These are phyloP conservation scores for Aspergillus pseudoterreus DNA, from an alignment of 2,329 filamentous ascomycete genomes.

Conservation along the genomic window DNA sequence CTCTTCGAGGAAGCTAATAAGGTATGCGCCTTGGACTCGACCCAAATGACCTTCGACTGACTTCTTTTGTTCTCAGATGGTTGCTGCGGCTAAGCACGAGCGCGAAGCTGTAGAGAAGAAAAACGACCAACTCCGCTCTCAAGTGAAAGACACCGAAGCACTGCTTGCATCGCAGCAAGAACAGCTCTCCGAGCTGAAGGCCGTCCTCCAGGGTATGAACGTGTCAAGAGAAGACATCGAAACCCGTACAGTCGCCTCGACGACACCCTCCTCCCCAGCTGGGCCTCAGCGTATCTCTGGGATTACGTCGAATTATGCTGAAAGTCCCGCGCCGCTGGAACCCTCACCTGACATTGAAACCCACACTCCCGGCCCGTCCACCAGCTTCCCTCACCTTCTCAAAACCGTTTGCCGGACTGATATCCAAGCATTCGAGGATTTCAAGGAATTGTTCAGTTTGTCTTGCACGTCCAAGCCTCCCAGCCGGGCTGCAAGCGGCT, in stretches of 20 bases:
- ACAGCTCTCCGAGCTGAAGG: conserved; percentile 85
- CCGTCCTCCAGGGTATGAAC: conserved; percentile 83
- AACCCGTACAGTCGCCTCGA: conserved; percentile 62
- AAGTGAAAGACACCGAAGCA: conserved; percentile 80
- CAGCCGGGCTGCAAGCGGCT: conserved; percentile 69
- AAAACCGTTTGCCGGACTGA: conserved; percentile 81
- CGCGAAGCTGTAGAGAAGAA: conserved; percentile 76
- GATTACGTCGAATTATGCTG: conserved; percentile 54
- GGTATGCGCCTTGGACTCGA: conserved; percentile 35
- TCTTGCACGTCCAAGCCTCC: conserved; percentile 59
- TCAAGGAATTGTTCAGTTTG: conserved; percentile 69
- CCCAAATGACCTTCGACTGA: background rate
- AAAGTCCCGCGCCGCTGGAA: conserved; percentile 54
- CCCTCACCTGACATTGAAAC: conserved; percentile 49
- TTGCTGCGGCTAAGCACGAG: conserved; percentile 80
- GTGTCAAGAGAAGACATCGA: conserved; percentile 67
- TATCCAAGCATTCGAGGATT: conserved; percentile 77
- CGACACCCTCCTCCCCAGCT: conserved; percentile 76
- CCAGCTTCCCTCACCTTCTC: conserved; percentile 77
- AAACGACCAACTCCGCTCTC: conserved; percentile 80
- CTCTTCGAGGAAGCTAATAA: conserved; percentile 98
- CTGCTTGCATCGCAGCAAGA: conserved; percentile 88
- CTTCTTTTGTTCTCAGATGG: conserved; percentile 59
- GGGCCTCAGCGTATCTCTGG: conserved; percentile 54
- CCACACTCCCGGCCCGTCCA: conserved; percentile 58